A percentile compares a stretch with the other conserved stretches of the same genome.
These are phyloP conservation scores for Kazachstania sp. DNA, from an alignment of 1,139 yeast genomes.

Conservation along the genomic window DNA sequence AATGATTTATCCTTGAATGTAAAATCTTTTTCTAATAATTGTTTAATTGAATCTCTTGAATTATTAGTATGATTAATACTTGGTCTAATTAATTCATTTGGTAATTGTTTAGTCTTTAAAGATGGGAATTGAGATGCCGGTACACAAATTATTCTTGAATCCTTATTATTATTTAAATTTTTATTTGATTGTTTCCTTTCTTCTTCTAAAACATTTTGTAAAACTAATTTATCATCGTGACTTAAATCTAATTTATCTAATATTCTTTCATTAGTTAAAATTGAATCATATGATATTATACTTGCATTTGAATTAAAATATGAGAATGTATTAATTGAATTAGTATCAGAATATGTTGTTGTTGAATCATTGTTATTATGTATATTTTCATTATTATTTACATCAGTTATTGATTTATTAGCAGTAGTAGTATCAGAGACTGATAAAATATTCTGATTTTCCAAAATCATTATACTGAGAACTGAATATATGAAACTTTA, in stretches of 20 bases:
- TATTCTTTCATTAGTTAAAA: constrained; percentile 25
- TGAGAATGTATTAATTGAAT: not conserved
- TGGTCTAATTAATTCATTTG: not conserved
- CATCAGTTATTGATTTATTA: not conserved
- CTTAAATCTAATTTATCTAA: constrained; percentile 28
- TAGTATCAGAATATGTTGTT: not conserved
- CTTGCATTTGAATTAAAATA: constrained; percentile 10
- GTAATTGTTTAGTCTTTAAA: constrained; percentile 11
- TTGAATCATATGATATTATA: constrained; percentile 25
- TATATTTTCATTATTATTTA: not conserved
- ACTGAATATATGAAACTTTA: not conserved
- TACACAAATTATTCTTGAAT: constrained; percentile 15
- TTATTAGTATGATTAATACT: not conserved
- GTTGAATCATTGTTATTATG: not conserved
- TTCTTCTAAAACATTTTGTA: constrained; percentile 22
- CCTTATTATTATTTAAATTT: not conserved
- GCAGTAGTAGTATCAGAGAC: not conserved
- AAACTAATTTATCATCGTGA: constrained; percentile 26
- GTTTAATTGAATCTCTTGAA: constrained; percentile 5
- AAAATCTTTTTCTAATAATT: constrained; percentile 10
- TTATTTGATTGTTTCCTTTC: constrained; percentile 11
- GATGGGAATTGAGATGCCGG: constrained; percentile 31
- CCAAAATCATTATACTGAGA: not conserved
- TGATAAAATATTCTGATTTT: not conserved
- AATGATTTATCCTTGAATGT: constrained; percentile 13